Evolutionary conservation across 352 stramenopile genomes (phyloP).

Genomic region (Pythium folliculosum): DNA sequence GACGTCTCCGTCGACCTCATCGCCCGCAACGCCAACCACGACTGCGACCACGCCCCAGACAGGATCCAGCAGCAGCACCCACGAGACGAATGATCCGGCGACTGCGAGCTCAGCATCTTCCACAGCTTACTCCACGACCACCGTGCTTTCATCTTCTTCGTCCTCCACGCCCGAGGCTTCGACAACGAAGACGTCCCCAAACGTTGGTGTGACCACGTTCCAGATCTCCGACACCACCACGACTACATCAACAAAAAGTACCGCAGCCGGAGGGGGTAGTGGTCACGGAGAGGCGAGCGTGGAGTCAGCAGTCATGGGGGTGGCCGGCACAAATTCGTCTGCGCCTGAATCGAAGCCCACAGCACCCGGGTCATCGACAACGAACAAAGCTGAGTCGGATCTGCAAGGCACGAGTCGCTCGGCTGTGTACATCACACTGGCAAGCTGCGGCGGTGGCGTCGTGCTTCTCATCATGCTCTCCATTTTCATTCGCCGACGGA

Average conservation of each 20-base stretch:
- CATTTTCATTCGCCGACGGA: conserved; percentile 5
- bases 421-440: conserved; percentile 9
- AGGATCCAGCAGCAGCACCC: background rate
- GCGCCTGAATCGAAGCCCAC: background rate
- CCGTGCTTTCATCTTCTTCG: too few species aligned
- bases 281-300: background rate
- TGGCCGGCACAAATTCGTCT: background rate
- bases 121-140: too few species aligned
- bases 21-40: background rate
- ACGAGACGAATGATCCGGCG: background rate
- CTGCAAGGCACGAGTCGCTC: conserved; percentile 7
- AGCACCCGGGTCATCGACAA: background rate
- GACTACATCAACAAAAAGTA: background rate
- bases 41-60: background rate
- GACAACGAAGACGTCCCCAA: background rate
- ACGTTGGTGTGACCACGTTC: background rate
- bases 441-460: conserved; percentile 4
- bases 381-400: background rate
- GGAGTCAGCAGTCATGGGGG: conserved; percentile 1
- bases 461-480: conserved; percentile 10
- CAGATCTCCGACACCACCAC: background rate
- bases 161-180: background rate
- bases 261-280: background rate
- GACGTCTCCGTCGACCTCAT: background rate
- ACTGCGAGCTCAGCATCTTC: background rate